These are phyloP conservation scores for Prototheca wickerhamii DNA, from an alignment of 163 green algal genomes.

Conservation along the genomic window DNA sequence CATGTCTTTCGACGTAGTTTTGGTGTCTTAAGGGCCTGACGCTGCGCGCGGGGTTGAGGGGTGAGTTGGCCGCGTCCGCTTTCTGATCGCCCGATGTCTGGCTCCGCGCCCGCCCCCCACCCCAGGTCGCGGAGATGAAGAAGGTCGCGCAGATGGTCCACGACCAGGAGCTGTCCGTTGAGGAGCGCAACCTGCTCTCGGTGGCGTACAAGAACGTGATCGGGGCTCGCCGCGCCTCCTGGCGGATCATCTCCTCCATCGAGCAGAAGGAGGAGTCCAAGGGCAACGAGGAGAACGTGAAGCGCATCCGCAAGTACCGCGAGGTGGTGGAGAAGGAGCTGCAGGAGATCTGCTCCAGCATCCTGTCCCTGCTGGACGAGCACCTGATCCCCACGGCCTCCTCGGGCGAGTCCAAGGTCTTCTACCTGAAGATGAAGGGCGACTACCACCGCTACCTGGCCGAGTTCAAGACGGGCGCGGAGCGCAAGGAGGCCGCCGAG, in stretches of 20 bases:
- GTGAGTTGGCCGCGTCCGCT: too few species aligned
- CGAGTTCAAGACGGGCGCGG: constrained; percentile 94
- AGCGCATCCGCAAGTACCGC: constrained; percentile 90
- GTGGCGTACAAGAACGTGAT: constrained; percentile 99
- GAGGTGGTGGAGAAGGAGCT: constrained; percentile 94
- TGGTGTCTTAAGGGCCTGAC: too few species aligned
- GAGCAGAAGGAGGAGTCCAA: constrained; percentile 99
- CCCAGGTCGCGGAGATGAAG: constrained; percentile 80
- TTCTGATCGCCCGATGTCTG: not conserved
- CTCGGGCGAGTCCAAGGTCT: constrained; percentile 95
- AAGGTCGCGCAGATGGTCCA: constrained; percentile 81
- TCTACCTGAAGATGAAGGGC: constrained; percentile 96
- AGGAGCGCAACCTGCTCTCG: constrained; percentile 97
- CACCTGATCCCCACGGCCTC: constrained; percentile 91
- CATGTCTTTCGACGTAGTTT: too few species aligned
- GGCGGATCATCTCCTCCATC: constrained; percentile 97
- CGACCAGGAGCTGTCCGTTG: constrained; percentile 89
- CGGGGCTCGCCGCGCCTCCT: constrained; percentile 89
- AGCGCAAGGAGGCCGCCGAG: constrained; percentile 95
- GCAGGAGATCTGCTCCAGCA: constrained; percentile 88
- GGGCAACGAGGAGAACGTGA: constrained; percentile 89
- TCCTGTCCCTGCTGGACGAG: constrained; percentile 91
- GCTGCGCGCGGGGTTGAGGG: too few species aligned
- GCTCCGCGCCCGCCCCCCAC: not conserved
- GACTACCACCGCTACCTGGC: constrained; percentile 99